Conservation (phyloP, 192 early-diverging fungal species). For the Endogone sp. region DNA sequence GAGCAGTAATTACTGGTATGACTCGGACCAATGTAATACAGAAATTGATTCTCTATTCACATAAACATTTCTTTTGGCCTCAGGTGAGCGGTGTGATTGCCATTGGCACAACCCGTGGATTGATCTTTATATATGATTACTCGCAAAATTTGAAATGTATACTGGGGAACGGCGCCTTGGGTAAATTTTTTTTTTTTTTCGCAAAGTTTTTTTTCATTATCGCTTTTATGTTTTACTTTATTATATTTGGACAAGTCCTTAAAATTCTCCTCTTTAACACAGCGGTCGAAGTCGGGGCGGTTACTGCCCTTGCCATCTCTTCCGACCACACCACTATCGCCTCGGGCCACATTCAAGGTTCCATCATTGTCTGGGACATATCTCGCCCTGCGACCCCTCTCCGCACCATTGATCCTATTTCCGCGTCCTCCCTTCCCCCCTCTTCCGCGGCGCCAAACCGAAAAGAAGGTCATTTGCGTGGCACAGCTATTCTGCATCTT, state of each 20-base stretch:
- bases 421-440: slow-evolving; percentile 32
- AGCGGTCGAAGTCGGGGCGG: slow-evolving; percentile 41
- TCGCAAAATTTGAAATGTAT: slow-evolving; percentile 43
- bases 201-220: background rate
- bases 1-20: too few species aligned
- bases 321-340: slow-evolving; percentile 52
- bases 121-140: slow-evolving; percentile 51
- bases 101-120: slow-evolving; percentile 52
- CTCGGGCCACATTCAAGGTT: slow-evolving; percentile 48
- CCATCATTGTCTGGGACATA: slow-evolving; percentile 56
- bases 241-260: too few species aligned
- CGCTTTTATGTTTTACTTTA: background rate
- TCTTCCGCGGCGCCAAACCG: slow-evolving; percentile 11
- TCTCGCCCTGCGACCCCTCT: slow-evolving; percentile 36
- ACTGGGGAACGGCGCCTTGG: slow-evolving; percentile 25
- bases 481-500: slow-evolving; percentile 50
- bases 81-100: slow-evolving; percentile 51
- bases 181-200: slow-evolving; percentile 15
- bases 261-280: slow-evolving; percentile 19
- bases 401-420: slow-evolving; percentile 47
- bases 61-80: slow-evolving; percentile 8
- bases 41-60: too few species aligned
- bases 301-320: slow-evolving; percentile 54
- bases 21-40: too few species aligned
- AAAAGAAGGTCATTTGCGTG: slow-evolving; percentile 54